Conservation (phyloP, 208 protist species). For the Acanthamoeba triangularis region DNA sequence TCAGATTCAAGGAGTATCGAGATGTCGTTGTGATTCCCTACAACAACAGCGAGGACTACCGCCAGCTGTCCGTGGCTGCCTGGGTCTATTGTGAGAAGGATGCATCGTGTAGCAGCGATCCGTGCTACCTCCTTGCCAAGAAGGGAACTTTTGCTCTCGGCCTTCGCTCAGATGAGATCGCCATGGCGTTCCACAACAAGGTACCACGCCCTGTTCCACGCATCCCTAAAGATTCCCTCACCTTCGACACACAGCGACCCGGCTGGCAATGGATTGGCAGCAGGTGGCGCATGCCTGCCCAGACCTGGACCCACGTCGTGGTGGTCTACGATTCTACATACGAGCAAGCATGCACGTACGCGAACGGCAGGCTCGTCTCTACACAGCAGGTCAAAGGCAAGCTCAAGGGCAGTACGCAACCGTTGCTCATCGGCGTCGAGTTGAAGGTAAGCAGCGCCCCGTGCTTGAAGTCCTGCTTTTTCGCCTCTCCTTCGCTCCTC, state of each 20-base stretch:
- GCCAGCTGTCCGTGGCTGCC: constrained; percentile 38
- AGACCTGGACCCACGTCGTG: constrained; percentile 44
- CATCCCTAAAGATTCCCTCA: background rate
- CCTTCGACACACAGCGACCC: background rate
- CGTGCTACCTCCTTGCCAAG: constrained; percentile 64
- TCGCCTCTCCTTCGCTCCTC: background rate
- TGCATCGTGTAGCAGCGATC: background rate
- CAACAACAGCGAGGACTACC: constrained; percentile 54
- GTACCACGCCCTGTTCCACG: background rate
- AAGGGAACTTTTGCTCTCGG: constrained; percentile 57
- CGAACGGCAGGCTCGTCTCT: constrained; percentile 42
- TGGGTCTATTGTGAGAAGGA: constrained; percentile 68
- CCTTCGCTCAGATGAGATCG: constrained; percentile 41
- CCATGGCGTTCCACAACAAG: constrained; percentile 65
- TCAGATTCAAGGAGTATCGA: constrained; percentile 61
- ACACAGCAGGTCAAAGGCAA: constrained; percentile 46
- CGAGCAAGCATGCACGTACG: constrained; percentile 50
- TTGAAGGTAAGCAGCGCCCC: background rate
- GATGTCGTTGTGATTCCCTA: constrained; percentile 53
- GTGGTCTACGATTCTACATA: constrained; percentile 35
- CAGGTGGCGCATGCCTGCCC: constrained; percentile 35
- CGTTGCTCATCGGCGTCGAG: constrained; percentile 49
- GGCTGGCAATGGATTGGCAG: constrained; percentile 73
- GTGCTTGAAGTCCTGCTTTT: no score
- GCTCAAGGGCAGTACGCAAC: constrained; percentile 59